Conservation (phyloP, 2,329 filamentous ascomycete species). For the Emmonsiellopsis sp. region DNA sequence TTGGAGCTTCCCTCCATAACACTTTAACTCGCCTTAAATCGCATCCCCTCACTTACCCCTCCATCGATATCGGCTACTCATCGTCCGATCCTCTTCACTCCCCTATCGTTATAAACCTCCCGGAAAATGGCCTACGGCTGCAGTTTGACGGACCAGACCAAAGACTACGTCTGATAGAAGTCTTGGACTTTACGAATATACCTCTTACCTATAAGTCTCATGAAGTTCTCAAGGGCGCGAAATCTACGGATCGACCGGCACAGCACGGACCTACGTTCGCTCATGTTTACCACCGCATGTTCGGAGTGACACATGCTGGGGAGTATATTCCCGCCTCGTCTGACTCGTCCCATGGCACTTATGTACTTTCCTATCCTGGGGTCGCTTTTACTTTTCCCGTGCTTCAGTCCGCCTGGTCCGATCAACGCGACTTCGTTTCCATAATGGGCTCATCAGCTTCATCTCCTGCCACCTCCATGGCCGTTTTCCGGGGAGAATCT, state of each 20-base stretch:
- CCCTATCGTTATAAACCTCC: conserved; percentile 66
- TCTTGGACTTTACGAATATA: conserved; percentile 80
- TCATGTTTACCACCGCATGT: conserved; percentile 85
- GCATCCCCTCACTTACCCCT: conserved; percentile 72
- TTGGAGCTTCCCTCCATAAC: conserved; percentile 87
- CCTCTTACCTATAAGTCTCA: conserved; percentile 73
- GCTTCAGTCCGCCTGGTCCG: conserved; percentile 62
- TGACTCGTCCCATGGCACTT: conserved; percentile 57
- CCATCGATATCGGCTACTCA: conserved; percentile 75
- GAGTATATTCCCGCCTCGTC: conserved; percentile 68
- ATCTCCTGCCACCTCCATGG: conserved; percentile 73
- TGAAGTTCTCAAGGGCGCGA: conserved; percentile 59
- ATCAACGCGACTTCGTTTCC: conserved; percentile 69
- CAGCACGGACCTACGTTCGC: conserved; percentile 63
- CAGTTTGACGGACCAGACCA: conserved; percentile 94
- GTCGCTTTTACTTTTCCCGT: conserved; percentile 88
- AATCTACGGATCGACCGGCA: conserved; percentile 23
- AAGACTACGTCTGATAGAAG: conserved; percentile 79
- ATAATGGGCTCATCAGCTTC: conserved; percentile 71
- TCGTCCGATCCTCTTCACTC: conserved; percentile 63
- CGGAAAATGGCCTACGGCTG: conserved; percentile 77
- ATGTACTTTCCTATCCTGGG: conserved; percentile 88
- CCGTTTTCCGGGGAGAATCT: conserved; percentile 79
- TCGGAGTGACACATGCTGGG: conserved; percentile 87
- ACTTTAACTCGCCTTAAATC: conserved; percentile 80